A percentile compares a stretch with the other conserved stretches of the same genome.
Conservation (phyloP, 148 eudicot species). For the Agrostemma githago region DNA sequence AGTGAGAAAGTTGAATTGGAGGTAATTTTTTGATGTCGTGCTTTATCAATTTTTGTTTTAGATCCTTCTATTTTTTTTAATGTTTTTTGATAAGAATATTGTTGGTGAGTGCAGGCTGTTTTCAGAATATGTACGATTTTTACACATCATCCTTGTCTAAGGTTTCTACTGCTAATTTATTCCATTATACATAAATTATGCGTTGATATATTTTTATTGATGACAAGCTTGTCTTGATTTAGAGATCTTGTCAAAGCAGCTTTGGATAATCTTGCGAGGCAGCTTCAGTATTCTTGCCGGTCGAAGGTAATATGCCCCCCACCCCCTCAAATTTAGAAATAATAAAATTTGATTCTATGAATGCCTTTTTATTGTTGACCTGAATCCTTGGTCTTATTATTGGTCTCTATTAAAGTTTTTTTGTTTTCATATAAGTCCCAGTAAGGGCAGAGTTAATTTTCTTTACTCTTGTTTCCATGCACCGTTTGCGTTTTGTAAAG, state of each 20-base stretch:
- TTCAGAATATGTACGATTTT: conserved; percentile 76
- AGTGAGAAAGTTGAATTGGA: conserved; percentile 88
- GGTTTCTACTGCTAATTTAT: conserved; percentile 39
- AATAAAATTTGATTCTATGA: neutral
- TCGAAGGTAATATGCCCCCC: conserved; percentile 50
- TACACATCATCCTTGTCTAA: conserved; percentile 70
- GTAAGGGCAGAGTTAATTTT: neutral
- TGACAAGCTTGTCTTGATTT: conserved; percentile 16
- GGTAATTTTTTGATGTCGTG: conserved; percentile 40
- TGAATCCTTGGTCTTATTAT: neutral
- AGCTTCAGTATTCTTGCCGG: conserved; percentile 54
- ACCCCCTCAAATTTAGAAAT: neutral
- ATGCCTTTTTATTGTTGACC: neutral
- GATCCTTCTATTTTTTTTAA: neutral
- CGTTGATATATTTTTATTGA: neutral
- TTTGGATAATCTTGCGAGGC: conserved; percentile 68
- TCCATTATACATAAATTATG: conserved; percentile 3
- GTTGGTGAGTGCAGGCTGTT: conserved; percentile 59
- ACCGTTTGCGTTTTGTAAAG: neutral
- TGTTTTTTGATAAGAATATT: conserved; percentile 8
- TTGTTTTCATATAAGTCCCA: neutral
- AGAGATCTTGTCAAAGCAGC: conserved; percentile 74
- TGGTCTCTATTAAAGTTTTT: neutral
- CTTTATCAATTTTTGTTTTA: neutral
- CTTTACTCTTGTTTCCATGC: neutral